Evolutionary conservation across 2,329 filamentous ascomycete species (phyloP), one percentile per base, ranked within the genome.

Genomic region (Fusarium sp.): DNA sequence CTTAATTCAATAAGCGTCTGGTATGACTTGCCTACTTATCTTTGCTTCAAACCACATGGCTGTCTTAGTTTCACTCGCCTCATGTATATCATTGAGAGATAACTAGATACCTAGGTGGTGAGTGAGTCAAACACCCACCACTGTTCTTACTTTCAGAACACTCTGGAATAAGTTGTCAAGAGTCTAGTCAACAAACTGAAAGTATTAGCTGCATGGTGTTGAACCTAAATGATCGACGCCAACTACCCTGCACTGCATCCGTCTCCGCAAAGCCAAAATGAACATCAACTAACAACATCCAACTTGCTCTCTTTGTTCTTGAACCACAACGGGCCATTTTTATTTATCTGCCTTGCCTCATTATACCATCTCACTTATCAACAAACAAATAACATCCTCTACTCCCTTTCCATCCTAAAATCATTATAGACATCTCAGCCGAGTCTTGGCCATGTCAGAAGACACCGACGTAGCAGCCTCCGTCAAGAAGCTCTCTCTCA

Each of bases 401-500:
- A n/a, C 13, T 10, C 7, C 9, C 17, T 31, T 19, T 2, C 5
- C 7, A 17, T 21, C 15, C 25, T 11, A n/a, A 21, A 25, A 10
- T 6, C 32, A 25, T 17, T 23, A 9, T 15, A 42, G 29, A 32
- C 11, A 47, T 19, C 37, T 21, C 31, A 32, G 21, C 31, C n/a
- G 4, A 21, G 23, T 11, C 15, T 31, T 9, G 21, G 19, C 25
- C 44, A 73, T 73, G 71, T 44, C 61, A 27, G 43, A 54, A 29
- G 68, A 66, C 37, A 66, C 64, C 44, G 66, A 73, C 44, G 66
- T 74, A 33, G 53, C 70, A 36, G 64, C 69, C 10, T 70, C 72
- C 6, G 55, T 77, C 38, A 71, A 74, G 35, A 71, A 70, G 14
- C 70, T 78, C 27, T 71, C 68, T 17, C 57, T 78, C 32, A 64